phyloP scores from a whole-genome alignment of 495 filamentous ascomycete species.

The Platismatia glauca region DNA sequence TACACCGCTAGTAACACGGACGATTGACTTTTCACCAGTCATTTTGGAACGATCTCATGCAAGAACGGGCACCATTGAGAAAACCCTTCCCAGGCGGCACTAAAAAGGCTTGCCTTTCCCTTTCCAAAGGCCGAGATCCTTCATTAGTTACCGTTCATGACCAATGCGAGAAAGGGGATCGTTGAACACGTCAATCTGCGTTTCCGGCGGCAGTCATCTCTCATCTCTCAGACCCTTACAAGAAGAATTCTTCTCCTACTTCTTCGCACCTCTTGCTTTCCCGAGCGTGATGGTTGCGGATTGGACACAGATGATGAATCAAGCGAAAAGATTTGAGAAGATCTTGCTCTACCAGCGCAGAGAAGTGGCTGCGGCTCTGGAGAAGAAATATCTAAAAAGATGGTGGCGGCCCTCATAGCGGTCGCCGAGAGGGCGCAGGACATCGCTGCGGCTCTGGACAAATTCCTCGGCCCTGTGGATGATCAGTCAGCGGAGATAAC shows the following conservation, averaged over 20 bases:
- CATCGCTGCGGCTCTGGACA: conserved; percentile 42
- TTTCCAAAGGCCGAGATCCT: conserved; percentile 4
- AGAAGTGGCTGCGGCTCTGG: conserved; percentile 7
- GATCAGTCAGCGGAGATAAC: conserved; percentile 48
- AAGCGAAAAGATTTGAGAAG: not conserved
- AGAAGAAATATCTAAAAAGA: too few species aligned
- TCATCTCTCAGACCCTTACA: too few species aligned
- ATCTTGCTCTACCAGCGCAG: not conserved
- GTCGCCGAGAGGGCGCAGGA: conserved; percentile 45
- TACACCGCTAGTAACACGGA: not conserved
- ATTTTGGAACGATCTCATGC: conserved; percentile 6
- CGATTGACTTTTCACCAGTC: conserved; percentile 1
- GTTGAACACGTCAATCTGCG: conserved; percentile 27
- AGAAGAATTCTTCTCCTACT: not conserved
- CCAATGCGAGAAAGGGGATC: conserved; percentile 3
- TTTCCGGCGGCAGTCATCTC: conserved; percentile 15
- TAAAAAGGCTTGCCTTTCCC: not conserved
- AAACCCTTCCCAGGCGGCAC: conserved; percentile 4
- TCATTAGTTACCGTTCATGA: not conserved
- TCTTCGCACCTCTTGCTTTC: not conserved
- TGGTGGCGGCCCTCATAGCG: conserved; percentile 37
- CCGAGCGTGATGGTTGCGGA: not conserved
- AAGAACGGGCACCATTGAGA: conserved; percentile 2
- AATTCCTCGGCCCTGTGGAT: conserved; percentile 44
- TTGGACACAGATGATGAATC: conserved; percentile 6